Evolutionary conservation across 208 protist genomes (phyloP), one percentile per base, ranked within the genome.

Genomic region (Acanthamoeba triangularis): DNA sequence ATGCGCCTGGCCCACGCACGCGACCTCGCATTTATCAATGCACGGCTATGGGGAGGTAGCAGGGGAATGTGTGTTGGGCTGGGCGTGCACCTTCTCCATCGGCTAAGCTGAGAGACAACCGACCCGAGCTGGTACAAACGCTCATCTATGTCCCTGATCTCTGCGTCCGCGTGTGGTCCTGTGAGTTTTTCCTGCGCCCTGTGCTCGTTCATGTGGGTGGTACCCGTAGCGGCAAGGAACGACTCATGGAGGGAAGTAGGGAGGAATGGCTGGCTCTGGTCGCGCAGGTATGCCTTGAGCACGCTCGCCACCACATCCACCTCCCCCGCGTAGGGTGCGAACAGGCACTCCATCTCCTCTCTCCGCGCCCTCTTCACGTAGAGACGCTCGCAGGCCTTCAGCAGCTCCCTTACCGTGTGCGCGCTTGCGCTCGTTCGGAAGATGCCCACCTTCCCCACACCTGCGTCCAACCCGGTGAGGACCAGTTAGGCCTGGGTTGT

Each of bases 241-340:
- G 41, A 13, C 0, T 82, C 74, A 35, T 82, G 28, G 37, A 41
- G 41, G 74, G 7, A n/a, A 0, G 30, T n/a, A 14, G 74, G 74
- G 28, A 82, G 47, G 74, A 82, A 25, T 10, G 74, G 37, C 37
- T 52, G 11, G 25, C 20, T n/a, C 18, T 82, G 74, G 7, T 82
- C 74, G 37, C 74, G 74, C 0, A 82, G 37, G 41, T 82, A 82
- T 11, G 37, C 74, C 74, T 82, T 82, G 74, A 82, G 74, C 16
- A 82, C 74, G 74, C 74, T 82, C 33, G 74, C 74, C 16, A 52
- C 7, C 3, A 82, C 74, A 10, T 82, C 74, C 16, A 52, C 37
- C 74, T 82, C 35, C 4, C 30, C 2, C 6, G 14, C 37, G 74
- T 82, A 49, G 0, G 74, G 74, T 6, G 37, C 18, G 18, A 82